Conservation (phyloP, 2,329 filamentous ascomycete genomes). For the Emergomyces orientalis region DNA sequence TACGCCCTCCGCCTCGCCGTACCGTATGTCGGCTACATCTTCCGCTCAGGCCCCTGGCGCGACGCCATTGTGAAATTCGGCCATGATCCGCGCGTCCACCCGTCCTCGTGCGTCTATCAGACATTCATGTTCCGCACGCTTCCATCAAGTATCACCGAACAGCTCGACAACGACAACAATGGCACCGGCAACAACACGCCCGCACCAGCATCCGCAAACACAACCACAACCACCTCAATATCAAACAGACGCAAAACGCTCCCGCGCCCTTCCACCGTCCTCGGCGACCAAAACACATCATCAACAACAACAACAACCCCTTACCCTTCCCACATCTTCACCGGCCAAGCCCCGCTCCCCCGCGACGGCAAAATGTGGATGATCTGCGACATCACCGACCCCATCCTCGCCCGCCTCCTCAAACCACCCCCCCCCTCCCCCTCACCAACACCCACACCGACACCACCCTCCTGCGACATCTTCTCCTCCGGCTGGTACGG, state of each 20-base stretch:
- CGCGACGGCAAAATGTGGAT: conserved; percentile 89
- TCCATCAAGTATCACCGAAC: conserved; percentile 25
- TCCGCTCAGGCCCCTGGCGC: conserved; percentile 84
- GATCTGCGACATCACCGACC: conserved; percentile 82
- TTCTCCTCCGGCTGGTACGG: conserved; percentile 72
- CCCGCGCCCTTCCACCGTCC: conserved; percentile 10
- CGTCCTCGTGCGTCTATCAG: conserved; percentile 73
- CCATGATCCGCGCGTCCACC: conserved; percentile 70
- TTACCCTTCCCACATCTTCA: conserved; percentile 58
- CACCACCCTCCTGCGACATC: conserved; percentile 41
- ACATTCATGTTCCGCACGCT: conserved; percentile 74
- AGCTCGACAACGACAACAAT: conserved; percentile 7
- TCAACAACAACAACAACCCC: conserved; percentile 11
- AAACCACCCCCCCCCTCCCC: conserved; percentile 50
- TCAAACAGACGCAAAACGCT: conserved; percentile 24
- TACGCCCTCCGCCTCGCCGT: conserved; percentile 61
- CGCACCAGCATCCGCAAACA: not conserved
- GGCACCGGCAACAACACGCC: conserved; percentile 1
- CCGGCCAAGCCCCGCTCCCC: conserved; percentile 59
- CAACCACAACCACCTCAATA: conserved; percentile 12
- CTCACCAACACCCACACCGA: conserved; percentile 17
- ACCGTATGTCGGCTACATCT: conserved; percentile 82
- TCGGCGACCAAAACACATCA: not conserved
- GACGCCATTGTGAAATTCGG: conserved; percentile 81
- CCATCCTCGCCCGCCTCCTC: conserved; percentile 58